phyloP scores from a whole-genome alignment of 768 basidiomycete species.

The Lactarius tabidus region DNA sequence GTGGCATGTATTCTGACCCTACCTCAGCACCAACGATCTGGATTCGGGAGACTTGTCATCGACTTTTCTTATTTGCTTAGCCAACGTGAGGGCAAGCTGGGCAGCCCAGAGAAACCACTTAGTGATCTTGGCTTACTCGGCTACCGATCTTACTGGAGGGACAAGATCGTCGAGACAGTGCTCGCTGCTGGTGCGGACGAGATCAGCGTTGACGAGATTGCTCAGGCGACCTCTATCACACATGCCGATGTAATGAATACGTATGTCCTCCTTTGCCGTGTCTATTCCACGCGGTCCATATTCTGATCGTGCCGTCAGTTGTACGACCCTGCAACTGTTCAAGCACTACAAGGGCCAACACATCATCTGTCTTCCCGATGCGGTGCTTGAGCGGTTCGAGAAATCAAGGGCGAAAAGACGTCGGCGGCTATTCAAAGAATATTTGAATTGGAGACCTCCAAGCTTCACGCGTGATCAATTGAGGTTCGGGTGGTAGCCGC shows the following conservation, averaged over 20 bases:
- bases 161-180: slow-evolving; percentile 89
- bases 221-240: slow-evolving; percentile 91
- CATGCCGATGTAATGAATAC: slow-evolving; percentile 98
- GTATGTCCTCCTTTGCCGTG: slow-evolving; percentile 51
- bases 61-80: slow-evolving; percentile 98
- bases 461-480: slow-evolving; percentile 88
- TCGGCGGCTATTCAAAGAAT: slow-evolving; percentile 72
- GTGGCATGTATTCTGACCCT: slow-evolving; percentile 98
- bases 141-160: slow-evolving; percentile 97
- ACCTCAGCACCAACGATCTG: slow-evolving; percentile 95
- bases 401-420: slow-evolving; percentile 76
- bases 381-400: slow-evolving; percentile 86
- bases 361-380: slow-evolving; percentile 87
- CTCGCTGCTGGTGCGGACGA: slow-evolving; percentile 58
- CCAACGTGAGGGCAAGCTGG: slow-evolving; percentile 93
- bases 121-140: slow-evolving; percentile 89
- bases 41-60: slow-evolving; percentile 92
- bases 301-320: slow-evolving; percentile 44
- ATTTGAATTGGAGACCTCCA: slow-evolving; percentile 92
- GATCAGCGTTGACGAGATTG: slow-evolving; percentile 94
- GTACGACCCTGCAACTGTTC: slow-evolving; percentile 90
- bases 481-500: slow-evolving; percentile 54
- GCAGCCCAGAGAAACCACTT: slow-evolving; percentile 96
- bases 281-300: background rate
- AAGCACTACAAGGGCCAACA: slow-evolving; percentile 95